A percentile compares a stretch with the other conserved stretches of the same genome.
Conservation (phyloP, 345 rosid genomes). For the Adansonia digitata region DNA sequence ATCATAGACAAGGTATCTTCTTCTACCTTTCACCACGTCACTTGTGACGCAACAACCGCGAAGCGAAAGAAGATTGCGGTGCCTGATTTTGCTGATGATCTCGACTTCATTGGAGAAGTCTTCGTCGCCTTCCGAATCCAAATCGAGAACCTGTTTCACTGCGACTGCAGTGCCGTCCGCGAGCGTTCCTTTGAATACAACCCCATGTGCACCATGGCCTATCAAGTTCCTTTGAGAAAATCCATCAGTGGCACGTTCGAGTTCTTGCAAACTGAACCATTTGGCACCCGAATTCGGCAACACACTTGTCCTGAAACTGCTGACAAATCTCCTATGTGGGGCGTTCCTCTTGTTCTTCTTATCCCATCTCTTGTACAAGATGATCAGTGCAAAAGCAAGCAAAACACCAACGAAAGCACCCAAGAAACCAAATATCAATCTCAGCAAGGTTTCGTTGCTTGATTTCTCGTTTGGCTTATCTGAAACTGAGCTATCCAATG, state of each 20-base stretch:
- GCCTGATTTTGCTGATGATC: conserved; percentile 60
- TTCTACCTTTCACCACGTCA: conserved; percentile 31
- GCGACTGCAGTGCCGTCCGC: conserved; percentile 46
- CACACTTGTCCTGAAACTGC: conserved; percentile 32
- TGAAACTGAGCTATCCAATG: conserved; percentile 15
- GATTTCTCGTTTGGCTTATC: conserved; percentile 2
- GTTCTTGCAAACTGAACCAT: conserved; percentile 46
- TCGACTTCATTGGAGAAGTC: conserved; percentile 58
- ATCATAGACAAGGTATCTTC: conserved; percentile 51
- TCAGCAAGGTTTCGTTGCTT: conserved; percentile 10
- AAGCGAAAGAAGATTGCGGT: conserved; percentile 53
- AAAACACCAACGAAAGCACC: conserved; percentile 41
- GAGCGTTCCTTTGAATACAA: conserved; percentile 44
- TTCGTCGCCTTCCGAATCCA: conserved; percentile 45
- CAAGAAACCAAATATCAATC: conserved; percentile 17
- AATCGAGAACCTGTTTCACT: conserved; percentile 43
- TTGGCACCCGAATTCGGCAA: conserved; percentile 47
- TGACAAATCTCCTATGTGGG: conserved; percentile 30
- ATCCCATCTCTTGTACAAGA: conserved; percentile 27
- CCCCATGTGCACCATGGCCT: conserved; percentile 47
- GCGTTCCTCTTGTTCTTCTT: conserved; percentile 25
- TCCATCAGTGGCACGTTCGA: conserved; percentile 46
- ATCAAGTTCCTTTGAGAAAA: conserved; percentile 44
- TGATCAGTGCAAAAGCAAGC: conserved; percentile 21
- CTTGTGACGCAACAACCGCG: conserved; percentile 56